Evolutionary conservation across 2,329 filamentous ascomycete genomes (phyloP), one percentile per base, ranked within the genome.

Genomic region (Rhynchosporium agropyri): DNA sequence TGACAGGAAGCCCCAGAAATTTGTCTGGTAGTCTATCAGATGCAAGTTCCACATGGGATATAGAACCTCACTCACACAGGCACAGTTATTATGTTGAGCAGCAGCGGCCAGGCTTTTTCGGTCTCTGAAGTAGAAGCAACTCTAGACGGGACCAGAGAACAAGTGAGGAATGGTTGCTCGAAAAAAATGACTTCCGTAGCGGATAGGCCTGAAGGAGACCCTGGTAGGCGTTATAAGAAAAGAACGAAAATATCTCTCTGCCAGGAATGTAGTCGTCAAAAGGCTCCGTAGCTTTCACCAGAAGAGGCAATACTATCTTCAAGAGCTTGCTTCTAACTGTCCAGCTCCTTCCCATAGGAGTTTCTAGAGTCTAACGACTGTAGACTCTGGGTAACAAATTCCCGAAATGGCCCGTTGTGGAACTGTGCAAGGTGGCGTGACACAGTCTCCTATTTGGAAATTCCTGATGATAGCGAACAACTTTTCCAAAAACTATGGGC

Each of bases 61-160:
- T 56, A 28, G 46, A n/a, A 51, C 51, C 60, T 55, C 55, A 61
- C 61, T 65, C 56, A 48, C 58, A 49, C 51, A 48, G 54, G 62
- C 48, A 56, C 45, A 54, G 45, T 56, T 40, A 50, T 56, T 40
- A 64, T 60, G 54, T 29, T 58, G 54, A 58, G 58, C 54, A 64
- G 55, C 43, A 42, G 42, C 43, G 33, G 42, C 57, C 63, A 53
- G 46, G 58, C 54, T 54, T 54, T 63, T 45, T 62, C 58, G 36
- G 54, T 55, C 49, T 45, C 26, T 46, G 28, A 56, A 36, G 33
- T 36, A 62, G n/a, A 56, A 51, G 55, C 45, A 63, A 53, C n/a
- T 65, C 48, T 53, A 63, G 58, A 59, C 54, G 61, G 63, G 26
- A 60, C 58, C 51, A 65, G 45, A 60, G 49, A 38, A 58, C 43